Evolutionary conservation across 2,329 filamentous ascomycete species (phyloP).

Genomic region (Neopestalotiopsis sp.): DNA sequence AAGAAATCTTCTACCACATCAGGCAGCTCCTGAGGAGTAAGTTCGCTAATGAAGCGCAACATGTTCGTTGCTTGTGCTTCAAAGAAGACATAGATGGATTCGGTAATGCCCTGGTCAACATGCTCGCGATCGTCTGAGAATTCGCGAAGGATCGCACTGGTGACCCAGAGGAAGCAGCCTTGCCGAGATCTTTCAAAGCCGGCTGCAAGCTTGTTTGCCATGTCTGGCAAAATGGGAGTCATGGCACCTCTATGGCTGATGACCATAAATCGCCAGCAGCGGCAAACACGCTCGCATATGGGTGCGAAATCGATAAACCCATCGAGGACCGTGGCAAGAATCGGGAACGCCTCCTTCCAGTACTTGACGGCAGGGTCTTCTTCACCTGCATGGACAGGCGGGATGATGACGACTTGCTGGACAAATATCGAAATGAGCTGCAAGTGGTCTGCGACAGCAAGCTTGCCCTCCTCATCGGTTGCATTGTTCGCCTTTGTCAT

Average conservation of each 20-base stretch:
- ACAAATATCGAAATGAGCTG: conserved; percentile 92
- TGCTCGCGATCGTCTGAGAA: conserved; percentile 90
- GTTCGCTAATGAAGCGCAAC: conserved; percentile 84
- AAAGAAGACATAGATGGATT: conserved; percentile 92
- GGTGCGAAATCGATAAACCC: conserved; percentile 86
- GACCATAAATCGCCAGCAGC: conserved; percentile 96
- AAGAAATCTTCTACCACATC: conserved; percentile 96
- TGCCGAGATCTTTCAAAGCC: conserved; percentile 88
- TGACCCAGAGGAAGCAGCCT: conserved; percentile 99
- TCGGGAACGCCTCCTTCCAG: conserved; percentile 90
- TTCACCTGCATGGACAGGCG: conserved; percentile 72
- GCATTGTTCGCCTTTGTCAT: conserved; percentile 88
- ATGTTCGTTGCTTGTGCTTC: conserved; percentile 92
- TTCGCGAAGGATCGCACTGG: conserved; percentile 90
- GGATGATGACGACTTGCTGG: conserved; percentile 70
- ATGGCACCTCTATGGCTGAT: conserved; percentile 93
- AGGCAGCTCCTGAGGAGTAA: conserved; percentile 76
- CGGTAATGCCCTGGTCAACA: conserved; percentile 80
- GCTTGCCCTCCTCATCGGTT: conserved; percentile 79
- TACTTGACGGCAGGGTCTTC: conserved; percentile 94
- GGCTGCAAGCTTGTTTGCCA: conserved; percentile 86
- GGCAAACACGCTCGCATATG: conserved; percentile 90
- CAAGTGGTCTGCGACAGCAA: conserved; percentile 89
- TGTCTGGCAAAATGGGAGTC: conserved; percentile 78
- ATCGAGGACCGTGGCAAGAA: conserved; percentile 84